Base-by-base conservation (phyloP, 768 basidiomycete species). In the Pulveroboletus sp. region DNA sequence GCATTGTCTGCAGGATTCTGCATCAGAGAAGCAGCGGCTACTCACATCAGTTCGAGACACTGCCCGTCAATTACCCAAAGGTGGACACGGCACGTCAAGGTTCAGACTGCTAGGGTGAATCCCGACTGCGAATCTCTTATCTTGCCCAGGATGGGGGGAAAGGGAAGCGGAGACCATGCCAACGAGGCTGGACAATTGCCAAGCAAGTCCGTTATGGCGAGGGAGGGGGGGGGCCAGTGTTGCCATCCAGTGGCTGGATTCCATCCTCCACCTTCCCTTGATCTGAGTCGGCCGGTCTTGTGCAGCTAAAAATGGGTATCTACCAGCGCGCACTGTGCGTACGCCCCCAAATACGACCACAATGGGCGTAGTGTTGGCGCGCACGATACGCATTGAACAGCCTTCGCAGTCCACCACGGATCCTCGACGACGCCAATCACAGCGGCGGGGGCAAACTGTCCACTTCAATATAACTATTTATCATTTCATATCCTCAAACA, bases 161-260 rank as follows among this genome's bases (percentile, higher is more conserved):
- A 39, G 60, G 60, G 4, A 47, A 26, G 37, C 51, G 40, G 42
- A 13, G 53, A 40, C 52, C 47, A 55, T 61, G 56, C 57, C 54
- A 59, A 63, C 60, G 39, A 56, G 54, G 56, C 21, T 35, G 27
- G 11, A 43, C 38, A 21, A 55, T 57, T 49, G 39, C 62, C 56
- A 48, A 40, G 41, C 39, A 49, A 30, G 55, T 43, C 39, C 15
- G 28, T 24, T 24, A 8, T 32, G 31, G 38, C 26, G 36, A 35
- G 33, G 46, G 37, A 42, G 35, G 40, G 33, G 46, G 37, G 46
- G 35, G 43, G n/a, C n/a, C 43, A 37, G 8, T 40, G 14, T 31
- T 50, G 52, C 38, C 28, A n/a, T 39, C 8, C 9, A 13, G 26
- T 11, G 10, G 39, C 14, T 44, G 39, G 42, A 33, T 39, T 33